phyloP scores from a whole-genome alignment of 2,329 filamentous ascomycete genomes.

The Alternaria sp. region DNA sequence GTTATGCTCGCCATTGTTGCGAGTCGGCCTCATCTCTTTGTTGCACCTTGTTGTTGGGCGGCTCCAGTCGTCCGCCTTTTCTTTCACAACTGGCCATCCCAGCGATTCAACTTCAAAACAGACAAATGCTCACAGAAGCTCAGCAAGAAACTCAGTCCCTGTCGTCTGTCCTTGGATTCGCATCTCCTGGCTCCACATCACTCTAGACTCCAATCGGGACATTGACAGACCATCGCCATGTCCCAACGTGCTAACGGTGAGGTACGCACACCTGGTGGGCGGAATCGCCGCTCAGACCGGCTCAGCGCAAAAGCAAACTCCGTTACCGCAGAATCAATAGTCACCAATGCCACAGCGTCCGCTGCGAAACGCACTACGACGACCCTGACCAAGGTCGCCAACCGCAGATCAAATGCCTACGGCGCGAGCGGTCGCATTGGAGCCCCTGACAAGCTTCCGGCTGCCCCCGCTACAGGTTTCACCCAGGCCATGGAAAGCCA shows the following conservation, averaged over 20 bases:
- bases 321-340: conserved; percentile 32
- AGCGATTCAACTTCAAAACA: background rate
- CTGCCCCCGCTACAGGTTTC: conserved; percentile 41
- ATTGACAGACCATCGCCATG: conserved; percentile 23
- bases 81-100: conserved; percentile 1
- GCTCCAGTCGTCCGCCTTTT: background rate
- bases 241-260: conserved; percentile 31
- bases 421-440: conserved; percentile 46
- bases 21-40: background rate
- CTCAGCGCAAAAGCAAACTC: conserved; percentile 38
- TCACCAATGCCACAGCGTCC: conserved; percentile 27
- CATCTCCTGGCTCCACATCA: background rate
- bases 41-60: conserved; percentile 5
- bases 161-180: background rate
- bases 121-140: conserved; percentile 10
- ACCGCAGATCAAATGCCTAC: conserved; percentile 48
- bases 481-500: conserved; percentile 43
- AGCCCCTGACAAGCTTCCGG: conserved; percentile 38
- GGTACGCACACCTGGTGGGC: conserved; percentile 33
- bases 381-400: conserved; percentile 41
- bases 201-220: background rate
- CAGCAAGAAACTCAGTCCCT: background rate
- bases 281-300: conserved; percentile 39
- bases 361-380: conserved; percentile 32
- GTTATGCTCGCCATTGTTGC: conserved; percentile 17